Conservation (phyloP, 2,329 filamentous ascomycete species). For the Teratosphaeriaceae sp. region DNA sequence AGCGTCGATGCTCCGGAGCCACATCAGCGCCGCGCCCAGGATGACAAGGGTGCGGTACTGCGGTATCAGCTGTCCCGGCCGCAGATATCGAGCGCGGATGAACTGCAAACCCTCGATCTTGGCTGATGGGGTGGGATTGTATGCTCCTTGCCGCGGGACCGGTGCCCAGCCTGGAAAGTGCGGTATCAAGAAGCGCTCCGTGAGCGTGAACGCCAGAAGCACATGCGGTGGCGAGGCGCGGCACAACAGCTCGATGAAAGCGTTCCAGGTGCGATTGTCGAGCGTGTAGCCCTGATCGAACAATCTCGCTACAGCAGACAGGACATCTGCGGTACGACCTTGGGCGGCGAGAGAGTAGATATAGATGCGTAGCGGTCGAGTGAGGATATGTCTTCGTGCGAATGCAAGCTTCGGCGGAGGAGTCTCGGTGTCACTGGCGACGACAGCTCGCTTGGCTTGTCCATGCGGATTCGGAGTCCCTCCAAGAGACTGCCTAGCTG, state of each 20-base stretch:
- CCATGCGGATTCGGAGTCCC: neutral
- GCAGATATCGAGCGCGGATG: conserved; percentile 24
- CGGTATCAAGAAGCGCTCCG: conserved; percentile 72
- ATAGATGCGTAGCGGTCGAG: conserved; percentile 44
- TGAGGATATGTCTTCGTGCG: conserved; percentile 28
- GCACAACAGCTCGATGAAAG: conserved; percentile 62
- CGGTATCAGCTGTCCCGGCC: conserved; percentile 27
- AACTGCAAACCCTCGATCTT: conserved; percentile 19
- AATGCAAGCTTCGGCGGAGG: conserved; percentile 5
- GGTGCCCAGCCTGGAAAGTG: conserved; percentile 67
- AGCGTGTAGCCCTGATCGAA: conserved; percentile 63
- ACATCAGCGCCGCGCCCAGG: conserved; percentile 32
- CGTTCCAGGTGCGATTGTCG: conserved; percentile 74
- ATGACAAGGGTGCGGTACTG: conserved; percentile 39
- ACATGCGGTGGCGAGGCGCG: conserved; percentile 45
- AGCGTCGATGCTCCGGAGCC: conserved; percentile 30
- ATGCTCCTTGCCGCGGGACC: neutral
- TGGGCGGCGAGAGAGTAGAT: conserved; percentile 47
- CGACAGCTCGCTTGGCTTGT: neutral
- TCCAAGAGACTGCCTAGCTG: neutral
- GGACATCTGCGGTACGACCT: conserved; percentile 36
- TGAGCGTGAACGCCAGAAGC: conserved; percentile 63
- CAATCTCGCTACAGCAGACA: conserved; percentile 48
- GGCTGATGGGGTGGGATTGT: conserved; percentile 20
- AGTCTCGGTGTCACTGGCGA: neutral